Evolutionary conservation across 148 eudicot genomes (phyloP).

Genomic region (Persicaria tinctoria): DNA sequence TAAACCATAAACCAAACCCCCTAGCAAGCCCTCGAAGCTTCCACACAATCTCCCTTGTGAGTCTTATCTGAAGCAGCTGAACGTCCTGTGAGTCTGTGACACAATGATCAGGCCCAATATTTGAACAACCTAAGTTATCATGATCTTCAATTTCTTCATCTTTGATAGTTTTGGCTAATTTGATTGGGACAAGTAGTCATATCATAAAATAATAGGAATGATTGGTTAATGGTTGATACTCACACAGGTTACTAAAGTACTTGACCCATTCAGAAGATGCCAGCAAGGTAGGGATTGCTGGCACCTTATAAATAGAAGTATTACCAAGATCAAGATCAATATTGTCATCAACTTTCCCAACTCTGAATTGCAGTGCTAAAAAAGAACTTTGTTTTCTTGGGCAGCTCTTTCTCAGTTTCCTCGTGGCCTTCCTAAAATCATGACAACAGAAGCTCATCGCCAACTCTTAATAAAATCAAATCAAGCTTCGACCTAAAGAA

Average conservation of each 20-base stretch:
- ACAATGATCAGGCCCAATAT: background rate
- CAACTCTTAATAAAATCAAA: too few relatives aligned
- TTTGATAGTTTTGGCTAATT: constrained; percentile 12
- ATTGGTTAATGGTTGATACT: constrained; percentile 10
- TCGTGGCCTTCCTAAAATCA: constrained; percentile 76
- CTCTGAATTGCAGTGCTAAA: constrained; percentile 84
- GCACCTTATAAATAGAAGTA: too few relatives aligned
- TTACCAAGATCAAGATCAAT: constrained; percentile 68
- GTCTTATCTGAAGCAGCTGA: too few relatives aligned
- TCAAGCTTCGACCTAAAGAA: background rate
- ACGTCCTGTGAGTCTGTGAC: background rate
- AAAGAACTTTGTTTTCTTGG: constrained; percentile 91
- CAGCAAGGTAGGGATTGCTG: constrained; percentile 37
- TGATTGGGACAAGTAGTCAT: constrained; percentile 39
- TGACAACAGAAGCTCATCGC: background rate
- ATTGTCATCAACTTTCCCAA: constrained; percentile 97
- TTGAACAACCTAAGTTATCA: background rate
- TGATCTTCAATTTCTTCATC: constrained; percentile 9
- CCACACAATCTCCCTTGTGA: too few relatives aligned
- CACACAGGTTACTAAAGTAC: constrained; percentile 17
- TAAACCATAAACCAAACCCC: too few relatives aligned
- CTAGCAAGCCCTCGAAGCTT: too few relatives aligned
- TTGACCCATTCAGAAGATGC: constrained; percentile 14
- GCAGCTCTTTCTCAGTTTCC: constrained; percentile 91
- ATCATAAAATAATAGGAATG: constrained; percentile 17